Base-by-base conservation (phyloP, 73 alveolate species). In the Paraurostyla sp. region DNA sequence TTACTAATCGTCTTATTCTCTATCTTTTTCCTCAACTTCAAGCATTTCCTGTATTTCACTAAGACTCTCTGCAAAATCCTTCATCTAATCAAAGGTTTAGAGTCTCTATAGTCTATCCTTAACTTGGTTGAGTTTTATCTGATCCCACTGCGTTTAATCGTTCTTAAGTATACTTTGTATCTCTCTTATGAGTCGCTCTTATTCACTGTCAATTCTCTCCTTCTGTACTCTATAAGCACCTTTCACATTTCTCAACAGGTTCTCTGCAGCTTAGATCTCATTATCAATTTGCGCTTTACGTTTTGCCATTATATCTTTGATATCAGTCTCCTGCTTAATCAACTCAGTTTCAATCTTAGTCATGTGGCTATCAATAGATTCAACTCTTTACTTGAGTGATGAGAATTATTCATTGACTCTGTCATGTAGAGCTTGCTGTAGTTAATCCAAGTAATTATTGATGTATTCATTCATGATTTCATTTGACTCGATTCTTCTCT, bases 401-500 rank as follows among this genome's bases (percentile, higher is more conserved):
- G n/a, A 22, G 33, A 75, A 75, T 38, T 75, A 18, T 22, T 43
- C 50, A 20, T 22, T 11, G 15, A 75, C 87, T 46, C 60, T 75
- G 9, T 75, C 48, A 30, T 43, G 15, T 23, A 75, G 33, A 15
- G 76, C 2, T n/a, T 11, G 23, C 51, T 75, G 23, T 3, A 75
- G 27, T 32, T 43, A 3, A 46, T 75, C 87, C n/a, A 75, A 30
- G 60, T n/a, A 75, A 22, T 16, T 16, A 2, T 22, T 7, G 6
- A 49, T 75, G 52, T 22, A 75, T 1, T 75, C 87, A 75, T 75
- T 49, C 51, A 75, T 29, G 29, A 50, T 49, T 29, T 75, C 69
- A 25, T 43, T 75, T 11, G 87, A 43, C 75, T 75, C 87, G 2
- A 50, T 29, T 49, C 87, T 46, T 49, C 87, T 11, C 32, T 75